phyloP scores from a whole-genome alignment of 192 early-diverging fungal species.

The Coemansia sp. region DNA sequence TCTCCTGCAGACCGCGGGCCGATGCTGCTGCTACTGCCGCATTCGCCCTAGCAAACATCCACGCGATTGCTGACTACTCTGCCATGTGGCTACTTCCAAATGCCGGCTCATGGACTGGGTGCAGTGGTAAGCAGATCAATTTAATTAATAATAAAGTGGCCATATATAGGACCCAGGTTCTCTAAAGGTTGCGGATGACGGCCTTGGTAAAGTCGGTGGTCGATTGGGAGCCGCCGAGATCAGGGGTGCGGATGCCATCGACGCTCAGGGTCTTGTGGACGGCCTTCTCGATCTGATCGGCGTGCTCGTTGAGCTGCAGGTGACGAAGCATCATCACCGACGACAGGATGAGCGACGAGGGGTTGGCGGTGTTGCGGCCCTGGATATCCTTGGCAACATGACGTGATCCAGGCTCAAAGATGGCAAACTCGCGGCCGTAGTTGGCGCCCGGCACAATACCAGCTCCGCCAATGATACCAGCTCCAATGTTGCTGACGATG shows the following conservation, averaged over 20 bases:
- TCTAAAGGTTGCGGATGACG: conserved; percentile 65
- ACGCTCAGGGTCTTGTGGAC: conserved; percentile 84
- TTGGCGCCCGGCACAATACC: conserved; percentile 97
- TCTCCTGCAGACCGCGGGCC: not conserved
- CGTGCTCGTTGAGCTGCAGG: conserved; percentile 85
- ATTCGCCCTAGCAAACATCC: not conserved
- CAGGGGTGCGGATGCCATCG: conserved; percentile 76
- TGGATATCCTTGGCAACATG: conserved; percentile 97
- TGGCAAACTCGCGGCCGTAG: conserved; percentile 95
- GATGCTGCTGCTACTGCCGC: not conserved
- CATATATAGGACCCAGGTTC: not conserved
- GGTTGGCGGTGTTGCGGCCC: conserved; percentile 95
- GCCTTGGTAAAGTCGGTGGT: conserved; percentile 94
- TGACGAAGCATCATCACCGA: conserved; percentile 96
- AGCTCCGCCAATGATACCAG: conserved; percentile 92
- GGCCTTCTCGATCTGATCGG: conserved; percentile 87
- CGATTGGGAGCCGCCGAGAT: conserved; percentile 82
- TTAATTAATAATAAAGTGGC: not conserved
- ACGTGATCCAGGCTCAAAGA: conserved; percentile 98
- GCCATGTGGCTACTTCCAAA: not conserved
- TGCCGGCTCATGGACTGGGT: not conserved
- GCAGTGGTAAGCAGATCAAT: not conserved
- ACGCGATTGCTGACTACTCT: not conserved
- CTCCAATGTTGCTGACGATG: conserved; percentile 98
- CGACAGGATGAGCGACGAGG: conserved; percentile 88